phyloP scores from a whole-genome alignment of 2,329 filamentous ascomycete species.

The Penicillium sp. region DNA sequence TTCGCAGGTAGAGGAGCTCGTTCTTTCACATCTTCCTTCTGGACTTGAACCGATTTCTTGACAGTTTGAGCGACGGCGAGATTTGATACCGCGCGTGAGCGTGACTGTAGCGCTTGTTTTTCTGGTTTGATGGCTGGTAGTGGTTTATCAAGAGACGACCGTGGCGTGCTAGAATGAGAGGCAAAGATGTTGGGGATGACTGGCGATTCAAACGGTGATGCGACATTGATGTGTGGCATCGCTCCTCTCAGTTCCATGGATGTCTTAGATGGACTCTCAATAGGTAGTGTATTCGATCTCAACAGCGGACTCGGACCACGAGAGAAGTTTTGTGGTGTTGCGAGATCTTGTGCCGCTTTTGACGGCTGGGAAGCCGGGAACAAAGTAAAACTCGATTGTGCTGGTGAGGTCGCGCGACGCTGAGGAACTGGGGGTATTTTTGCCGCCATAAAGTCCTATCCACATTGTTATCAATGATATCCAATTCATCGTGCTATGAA shows the following conservation, averaged over 20 bases:
- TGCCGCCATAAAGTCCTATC: conserved; percentile 20
- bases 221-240: conserved; percentile 14
- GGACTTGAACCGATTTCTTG: not conserved
- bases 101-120: not conserved
- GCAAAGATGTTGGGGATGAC: conserved; percentile 17
- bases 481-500: not conserved
- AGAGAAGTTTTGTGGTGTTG: conserved; percentile 39
- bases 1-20: not conserved
- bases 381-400: conserved; percentile 41
- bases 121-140: conserved; percentile 28
- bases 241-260: conserved; percentile 10
- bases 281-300: conserved; percentile 28
- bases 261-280: conserved; percentile 25
- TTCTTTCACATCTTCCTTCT: not conserved
- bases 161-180: conserved; percentile 18
- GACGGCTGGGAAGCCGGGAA: conserved; percentile 41
- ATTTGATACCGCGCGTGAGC: not conserved
- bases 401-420: conserved; percentile 44
- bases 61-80: conserved; percentile 1
- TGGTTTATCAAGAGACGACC: conserved; percentile 28
- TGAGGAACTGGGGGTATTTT: conserved; percentile 28
- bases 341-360: conserved; percentile 38
- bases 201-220: conserved; percentile 20
- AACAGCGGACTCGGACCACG: conserved; percentile 32
- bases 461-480: not conserved